phyloP scores from a whole-genome alignment of 2,329 filamentous ascomycete genomes.

The Microsporum audouinii region DNA sequence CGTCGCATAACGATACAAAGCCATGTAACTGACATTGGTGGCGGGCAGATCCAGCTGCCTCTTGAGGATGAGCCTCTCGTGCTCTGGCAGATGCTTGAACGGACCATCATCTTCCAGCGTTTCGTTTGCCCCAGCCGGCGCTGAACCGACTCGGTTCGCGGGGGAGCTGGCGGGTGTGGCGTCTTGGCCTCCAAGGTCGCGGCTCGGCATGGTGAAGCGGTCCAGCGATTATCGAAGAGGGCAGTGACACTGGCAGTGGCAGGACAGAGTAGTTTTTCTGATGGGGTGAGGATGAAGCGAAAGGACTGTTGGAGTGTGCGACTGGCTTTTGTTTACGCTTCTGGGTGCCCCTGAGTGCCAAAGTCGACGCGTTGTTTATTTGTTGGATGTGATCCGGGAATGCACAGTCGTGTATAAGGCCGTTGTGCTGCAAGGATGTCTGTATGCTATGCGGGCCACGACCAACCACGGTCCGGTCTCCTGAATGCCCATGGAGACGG shows the following conservation, averaged over 20 bases:
- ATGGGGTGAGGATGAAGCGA: background rate
- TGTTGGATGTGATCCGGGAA: too few relatives aligned
- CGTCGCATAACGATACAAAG: slow-evolving; percentile 59
- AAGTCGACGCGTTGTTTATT: background rate
- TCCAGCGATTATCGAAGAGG: background rate
- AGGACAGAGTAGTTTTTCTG: background rate
- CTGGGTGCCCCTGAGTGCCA: background rate
- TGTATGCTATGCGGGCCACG: too few relatives aligned
- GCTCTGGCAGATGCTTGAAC: slow-evolving; percentile 49
- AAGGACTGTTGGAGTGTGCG: background rate
- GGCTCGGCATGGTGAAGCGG: background rate
- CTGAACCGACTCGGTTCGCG: background rate
- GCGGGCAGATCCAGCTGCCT: slow-evolving; percentile 55
- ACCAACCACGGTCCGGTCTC: too few relatives aligned
- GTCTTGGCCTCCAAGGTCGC: background rate
- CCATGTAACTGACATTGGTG: slow-evolving; percentile 50
- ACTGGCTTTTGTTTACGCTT: background rate
- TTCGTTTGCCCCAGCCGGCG: slow-evolving; percentile 8
- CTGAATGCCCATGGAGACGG: too few relatives aligned
- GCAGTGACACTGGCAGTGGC: background rate
- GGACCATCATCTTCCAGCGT: slow-evolving; percentile 33
- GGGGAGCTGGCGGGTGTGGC: background rate
- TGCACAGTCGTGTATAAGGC: too few relatives aligned
- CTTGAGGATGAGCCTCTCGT: slow-evolving; percentile 56
- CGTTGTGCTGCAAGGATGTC: too few relatives aligned